Conservation (phyloP, 2,329 filamentous ascomycete genomes). For the Tolypocladium pustulatum region DNA sequence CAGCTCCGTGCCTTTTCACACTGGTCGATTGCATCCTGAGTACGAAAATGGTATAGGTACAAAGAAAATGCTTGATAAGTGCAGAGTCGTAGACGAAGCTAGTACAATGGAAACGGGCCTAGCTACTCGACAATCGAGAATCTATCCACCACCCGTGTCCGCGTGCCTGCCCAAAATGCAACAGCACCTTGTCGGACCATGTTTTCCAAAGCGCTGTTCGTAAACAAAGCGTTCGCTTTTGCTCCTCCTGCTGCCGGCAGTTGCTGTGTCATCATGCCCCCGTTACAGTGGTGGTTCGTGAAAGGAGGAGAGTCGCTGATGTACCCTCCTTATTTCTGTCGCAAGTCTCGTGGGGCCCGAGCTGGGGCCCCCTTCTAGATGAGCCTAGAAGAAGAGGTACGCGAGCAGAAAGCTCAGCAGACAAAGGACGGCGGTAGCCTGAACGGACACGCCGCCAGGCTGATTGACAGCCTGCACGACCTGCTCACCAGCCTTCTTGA, state of each 20-base stretch:
- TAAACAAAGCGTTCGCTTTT: not conserved
- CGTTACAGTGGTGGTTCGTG: not conserved
- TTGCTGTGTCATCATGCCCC: not conserved
- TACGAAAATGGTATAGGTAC: not conserved
- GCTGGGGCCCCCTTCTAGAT: not conserved
- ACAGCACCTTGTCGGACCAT: not conserved
- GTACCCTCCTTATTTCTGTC: not conserved
- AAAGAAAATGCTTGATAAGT: not conserved
- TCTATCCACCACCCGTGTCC: not conserved
- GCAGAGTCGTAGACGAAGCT: not conserved
- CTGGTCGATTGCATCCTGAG: not conserved
- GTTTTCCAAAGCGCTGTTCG: not conserved
- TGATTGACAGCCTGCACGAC: slow-evolving; percentile 44
- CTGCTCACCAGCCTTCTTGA: slow-evolving; percentile 37
- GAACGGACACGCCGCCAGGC: slow-evolving; percentile 71
- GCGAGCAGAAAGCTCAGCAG: slow-evolving; percentile 86
- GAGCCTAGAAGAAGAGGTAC: slow-evolving; percentile 82
- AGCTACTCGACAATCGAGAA: not conserved
- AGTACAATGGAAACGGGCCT: not conserved
- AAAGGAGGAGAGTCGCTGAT: not conserved
- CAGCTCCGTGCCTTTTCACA: not conserved
- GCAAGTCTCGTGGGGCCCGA: not conserved
- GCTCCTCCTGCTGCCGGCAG: not conserved
- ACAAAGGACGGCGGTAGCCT: slow-evolving; percentile 74
- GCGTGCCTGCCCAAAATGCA: not conserved